These are phyloP conservation scores for Mitragyna speciosa DNA, from an alignment of 257 asterid species.

Conservation along the genomic window DNA sequence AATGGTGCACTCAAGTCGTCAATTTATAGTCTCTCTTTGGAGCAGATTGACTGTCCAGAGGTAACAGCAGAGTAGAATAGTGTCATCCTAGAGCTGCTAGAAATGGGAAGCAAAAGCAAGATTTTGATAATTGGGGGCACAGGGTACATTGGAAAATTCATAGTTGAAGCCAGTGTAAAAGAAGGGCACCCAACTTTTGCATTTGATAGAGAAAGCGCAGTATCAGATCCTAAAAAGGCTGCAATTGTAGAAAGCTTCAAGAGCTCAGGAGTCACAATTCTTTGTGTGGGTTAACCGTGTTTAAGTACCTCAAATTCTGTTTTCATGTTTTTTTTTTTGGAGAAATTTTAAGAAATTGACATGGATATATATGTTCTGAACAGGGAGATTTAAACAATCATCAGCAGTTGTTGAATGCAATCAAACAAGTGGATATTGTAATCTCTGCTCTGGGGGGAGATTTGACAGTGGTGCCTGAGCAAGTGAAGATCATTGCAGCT, in stretches of 20 bases:
- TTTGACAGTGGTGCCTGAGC: too few species aligned
- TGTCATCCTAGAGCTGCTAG: too few species aligned
- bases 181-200: background rate
- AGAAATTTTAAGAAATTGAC: background rate
- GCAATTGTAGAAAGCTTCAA: background rate
- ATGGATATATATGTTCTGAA: background rate
- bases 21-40: too few species aligned
- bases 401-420: too few species aligned
- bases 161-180: background rate
- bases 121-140: slow-evolving; percentile 36
- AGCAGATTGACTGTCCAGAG: too few species aligned
- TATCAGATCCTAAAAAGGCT: background rate
- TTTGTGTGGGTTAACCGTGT: slow-evolving; percentile 22
- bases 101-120: slow-evolving; percentile 30
- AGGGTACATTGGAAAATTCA: slow-evolving; percentile 10
- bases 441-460: too few species aligned
- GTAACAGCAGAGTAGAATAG: too few species aligned
- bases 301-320: slow-evolving; percentile 18
- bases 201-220: background rate
- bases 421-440: too few species aligned
- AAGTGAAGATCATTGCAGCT: too few species aligned
- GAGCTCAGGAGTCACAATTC: background rate
- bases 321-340: too few species aligned
- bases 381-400: background rate
- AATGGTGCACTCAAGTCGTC: too few species aligned